Evolutionary conservation across 257 asterid genomes (phyloP).

Genomic region (Scutellaria galericulata): DNA sequence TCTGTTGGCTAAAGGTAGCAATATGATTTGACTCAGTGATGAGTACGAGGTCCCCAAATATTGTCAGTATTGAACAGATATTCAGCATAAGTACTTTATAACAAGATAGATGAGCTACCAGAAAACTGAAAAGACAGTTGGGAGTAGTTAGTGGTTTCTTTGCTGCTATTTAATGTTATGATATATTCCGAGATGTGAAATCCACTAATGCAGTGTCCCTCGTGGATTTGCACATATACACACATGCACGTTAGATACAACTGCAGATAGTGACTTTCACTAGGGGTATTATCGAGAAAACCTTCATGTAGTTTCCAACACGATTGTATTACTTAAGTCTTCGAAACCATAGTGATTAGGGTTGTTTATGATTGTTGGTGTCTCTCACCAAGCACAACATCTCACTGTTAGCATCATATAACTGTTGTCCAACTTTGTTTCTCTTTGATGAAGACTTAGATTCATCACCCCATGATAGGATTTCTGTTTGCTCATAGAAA

Average conservation of each 20-base stretch:
- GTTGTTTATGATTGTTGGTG: too few species aligned
- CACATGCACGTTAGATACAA: background rate
- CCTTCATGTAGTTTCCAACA: too few species aligned
- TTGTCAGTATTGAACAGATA: conserved; percentile 23
- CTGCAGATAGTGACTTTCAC: too few species aligned
- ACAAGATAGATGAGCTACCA: conserved; percentile 16
- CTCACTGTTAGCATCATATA: too few species aligned
- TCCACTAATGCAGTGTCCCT: background rate
- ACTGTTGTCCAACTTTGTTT: background rate
- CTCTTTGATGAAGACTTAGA: conserved; percentile 13
- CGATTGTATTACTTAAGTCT: too few species aligned
- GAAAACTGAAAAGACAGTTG: background rate
- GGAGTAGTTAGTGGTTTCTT: background rate
- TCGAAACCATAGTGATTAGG: too few species aligned
- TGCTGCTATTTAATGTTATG: background rate
- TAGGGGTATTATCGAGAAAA: too few species aligned
- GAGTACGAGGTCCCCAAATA: conserved; percentile 29
- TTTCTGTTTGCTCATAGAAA: conserved; percentile 14
- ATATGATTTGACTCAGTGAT: conserved; percentile 23
- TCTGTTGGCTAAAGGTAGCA: conserved; percentile 1
- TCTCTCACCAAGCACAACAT: too few species aligned
- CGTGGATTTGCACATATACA: background rate
- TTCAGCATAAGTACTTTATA: conserved; percentile 29
- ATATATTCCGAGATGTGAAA: background rate
- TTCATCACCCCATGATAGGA: background rate